Evolutionary conservation across 176 grass and related monocot species (phyloP).

Genomic region (Cenchrus americanus): DNA sequence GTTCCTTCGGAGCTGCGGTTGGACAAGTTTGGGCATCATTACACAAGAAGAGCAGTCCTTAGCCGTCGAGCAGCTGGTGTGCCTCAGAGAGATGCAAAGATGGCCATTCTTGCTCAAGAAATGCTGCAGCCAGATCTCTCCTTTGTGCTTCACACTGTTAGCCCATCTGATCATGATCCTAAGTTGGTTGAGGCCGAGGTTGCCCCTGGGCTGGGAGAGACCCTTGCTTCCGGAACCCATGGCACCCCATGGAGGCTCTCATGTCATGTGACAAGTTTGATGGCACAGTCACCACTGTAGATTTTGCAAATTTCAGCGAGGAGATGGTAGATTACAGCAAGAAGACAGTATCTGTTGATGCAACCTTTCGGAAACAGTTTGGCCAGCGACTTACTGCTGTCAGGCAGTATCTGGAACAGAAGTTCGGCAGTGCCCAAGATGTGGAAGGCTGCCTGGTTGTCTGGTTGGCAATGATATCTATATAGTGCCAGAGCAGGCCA

Average conservation of each 20-base stretch:
- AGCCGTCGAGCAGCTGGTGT: conserved; percentile 80
- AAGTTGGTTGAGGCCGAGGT: conserved; percentile 76
- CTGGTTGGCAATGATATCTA: conserved; percentile 76
- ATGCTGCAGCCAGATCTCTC: conserved; percentile 84
- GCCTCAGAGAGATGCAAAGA: conserved; percentile 73
- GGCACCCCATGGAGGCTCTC: conserved; percentile 94
- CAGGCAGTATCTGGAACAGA: conserved; percentile 89
- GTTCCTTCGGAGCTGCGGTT: conserved; percentile 64
- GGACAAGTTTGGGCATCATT: conserved; percentile 86
- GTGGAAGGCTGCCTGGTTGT: conserved; percentile 95
- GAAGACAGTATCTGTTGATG: conserved; percentile 70
- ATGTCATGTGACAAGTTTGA: conserved; percentile 74
- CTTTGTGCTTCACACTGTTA: conserved; percentile 93
- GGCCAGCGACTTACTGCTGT: conserved; percentile 75
- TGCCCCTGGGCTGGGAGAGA: conserved; percentile 86
- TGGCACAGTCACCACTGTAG: conserved; percentile 64
- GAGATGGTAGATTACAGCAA: conserved; percentile 88
- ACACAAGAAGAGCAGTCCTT: conserved; percentile 87
- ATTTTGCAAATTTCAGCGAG: conserved; percentile 96
- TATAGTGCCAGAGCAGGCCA: conserved; percentile 91
- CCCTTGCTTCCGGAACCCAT: conserved; percentile 83
- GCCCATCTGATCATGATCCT: conserved; percentile 66
- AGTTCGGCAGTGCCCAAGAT: conserved; percentile 83
- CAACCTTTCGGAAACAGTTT: conserved; percentile 69
- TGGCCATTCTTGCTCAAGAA: conserved; percentile 93